Conservation (phyloP, 1,284 basidiomycete species). For the Malassezia cuniculi region DNA sequence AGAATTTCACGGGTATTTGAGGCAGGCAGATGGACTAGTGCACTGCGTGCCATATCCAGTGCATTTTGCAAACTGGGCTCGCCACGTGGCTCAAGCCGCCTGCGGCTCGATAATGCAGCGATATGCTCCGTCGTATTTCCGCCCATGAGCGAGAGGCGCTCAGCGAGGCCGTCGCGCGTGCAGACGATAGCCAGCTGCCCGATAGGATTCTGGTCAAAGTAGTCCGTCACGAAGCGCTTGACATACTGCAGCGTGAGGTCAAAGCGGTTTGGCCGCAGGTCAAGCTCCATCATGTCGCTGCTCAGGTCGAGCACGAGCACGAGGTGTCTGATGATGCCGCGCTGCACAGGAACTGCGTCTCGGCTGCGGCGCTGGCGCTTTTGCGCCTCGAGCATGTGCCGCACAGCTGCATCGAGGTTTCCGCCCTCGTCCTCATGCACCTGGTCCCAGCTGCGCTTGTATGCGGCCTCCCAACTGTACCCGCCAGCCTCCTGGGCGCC, state of each 20-base stretch:
- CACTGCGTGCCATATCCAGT: conserved; percentile 63
- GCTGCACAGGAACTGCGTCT: conserved; percentile 71
- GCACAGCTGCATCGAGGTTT: conserved; percentile 75
- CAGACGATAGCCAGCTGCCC: conserved; percentile 55
- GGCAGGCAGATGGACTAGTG: conserved; percentile 62
- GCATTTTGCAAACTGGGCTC: conserved; percentile 94
- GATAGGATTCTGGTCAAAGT: conserved; percentile 98
- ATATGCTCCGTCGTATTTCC: conserved; percentile 89
- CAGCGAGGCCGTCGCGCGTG: conserved; percentile 40
- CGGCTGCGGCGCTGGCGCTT: conserved; percentile 54
- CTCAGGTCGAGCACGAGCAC: conserved; percentile 81
- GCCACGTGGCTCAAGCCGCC: conserved; percentile 73
- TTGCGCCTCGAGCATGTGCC: conserved; percentile 71
- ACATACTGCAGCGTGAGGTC: conserved; percentile 68
- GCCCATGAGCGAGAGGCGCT: conserved; percentile 53
- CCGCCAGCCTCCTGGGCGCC: conserved; percentile 24
- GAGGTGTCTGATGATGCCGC: conserved; percentile 90
- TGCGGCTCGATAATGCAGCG: conserved; percentile 68
- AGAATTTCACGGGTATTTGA: conserved; percentile 90
- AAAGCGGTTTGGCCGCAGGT: conserved; percentile 69
- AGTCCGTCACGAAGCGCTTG: conserved; percentile 73
- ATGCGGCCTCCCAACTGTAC: conserved; percentile 91
- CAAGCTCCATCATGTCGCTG: conserved; percentile 80
- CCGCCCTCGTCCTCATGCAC: conserved; percentile 91
- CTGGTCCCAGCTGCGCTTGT: conserved; percentile 87